These are phyloP conservation scores for Arthrobotrys musiformis DNA, from an alignment of 2,329 filamentous ascomycete genomes.

Conservation along the genomic window DNA sequence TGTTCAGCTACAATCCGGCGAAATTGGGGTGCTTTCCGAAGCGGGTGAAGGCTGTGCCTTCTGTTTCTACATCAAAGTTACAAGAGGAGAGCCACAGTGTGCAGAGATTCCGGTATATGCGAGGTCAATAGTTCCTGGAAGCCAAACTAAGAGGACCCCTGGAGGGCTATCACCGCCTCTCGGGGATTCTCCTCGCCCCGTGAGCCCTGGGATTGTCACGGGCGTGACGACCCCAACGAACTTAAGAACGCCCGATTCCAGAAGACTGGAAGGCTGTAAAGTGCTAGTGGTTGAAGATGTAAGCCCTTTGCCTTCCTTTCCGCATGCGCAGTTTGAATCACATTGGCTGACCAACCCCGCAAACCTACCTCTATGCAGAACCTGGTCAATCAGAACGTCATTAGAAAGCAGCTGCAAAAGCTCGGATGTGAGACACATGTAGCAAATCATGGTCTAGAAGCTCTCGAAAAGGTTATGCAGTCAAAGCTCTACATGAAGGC, in stretches of 20 bases:
- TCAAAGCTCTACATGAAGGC: constrained; percentile 65
- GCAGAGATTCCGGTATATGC: constrained; percentile 27
- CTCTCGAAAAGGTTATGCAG: constrained; percentile 69
- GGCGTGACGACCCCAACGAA: background rate
- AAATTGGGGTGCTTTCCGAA: constrained; percentile 77
- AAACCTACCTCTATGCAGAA: constrained; percentile 67
- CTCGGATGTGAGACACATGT: constrained; percentile 72
- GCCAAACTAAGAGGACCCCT: background rate
- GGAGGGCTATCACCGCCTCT: constrained; percentile 2
- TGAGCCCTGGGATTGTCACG: background rate
- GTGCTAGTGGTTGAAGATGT: background rate
- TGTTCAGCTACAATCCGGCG: constrained; percentile 80
- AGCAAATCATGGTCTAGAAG: constrained; percentile 74
- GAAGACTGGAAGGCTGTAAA: constrained; percentile 5
- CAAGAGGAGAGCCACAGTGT: constrained; percentile 60
- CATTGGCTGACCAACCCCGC: background rate
- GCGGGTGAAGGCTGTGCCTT: constrained; percentile 78
- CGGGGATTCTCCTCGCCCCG: background rate
- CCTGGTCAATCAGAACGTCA: constrained; percentile 74
- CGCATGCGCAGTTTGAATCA: background rate
- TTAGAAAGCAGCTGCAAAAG: constrained; percentile 72
- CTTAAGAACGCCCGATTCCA: constrained; percentile 5
- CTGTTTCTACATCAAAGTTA: constrained; percentile 78
- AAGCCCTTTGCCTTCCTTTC: background rate
- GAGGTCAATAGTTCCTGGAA: constrained; percentile 24